Evolutionary conservation across 2,329 filamentous ascomycete species (phyloP), one percentile per base, ranked within the genome.

Genomic region (Aspergillus brasiliensis): DNA sequence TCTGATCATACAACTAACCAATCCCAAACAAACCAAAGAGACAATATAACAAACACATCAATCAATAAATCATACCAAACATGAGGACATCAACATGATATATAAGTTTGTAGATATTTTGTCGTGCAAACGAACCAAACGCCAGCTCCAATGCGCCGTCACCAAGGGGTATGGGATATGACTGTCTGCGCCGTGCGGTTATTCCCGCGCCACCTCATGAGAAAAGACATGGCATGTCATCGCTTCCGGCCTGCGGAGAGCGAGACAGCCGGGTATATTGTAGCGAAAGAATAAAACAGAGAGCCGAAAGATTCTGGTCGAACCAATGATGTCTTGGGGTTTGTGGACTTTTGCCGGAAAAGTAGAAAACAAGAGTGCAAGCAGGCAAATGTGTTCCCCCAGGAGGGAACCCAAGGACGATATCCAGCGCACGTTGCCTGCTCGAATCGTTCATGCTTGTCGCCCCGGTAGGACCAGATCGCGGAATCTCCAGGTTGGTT

Each of bases 401-500:
- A 34, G 11, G 11, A 34, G n/a, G 34, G n/a, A 21, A 37, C 17
- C n/a, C 13, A 7, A 23, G n/a, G 27, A 17, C 31, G 31, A 34
- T 15, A 6, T 51, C 8, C 15, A 38, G 34, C 34, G 49, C 13
- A 10, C 11, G 21, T 38, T 34, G 25, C 49, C 37, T 44, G 11
- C 8, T 28, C 15, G 51, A 28, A 34, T 34, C 11, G 31, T 34
- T 34, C 31, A 11, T 34, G 31, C 31, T 28, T 28, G 51, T 38
- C 37, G 19, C n/a, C 48, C 38, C 19, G 25, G 44, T 5, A 11
- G 40, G 40, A 44, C 40, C 44, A 28, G 40, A 28, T 28, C 8
- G 28, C 10, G 15, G 51, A 51, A 37, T 56, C 58, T 49, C 58
- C 54, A 42, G 56, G 60, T 62, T 57, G 56, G 56, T 61, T 54